Base-by-base conservation (phyloP, 176 grass and related monocot species). In the Eragrostis curvula region DNA sequence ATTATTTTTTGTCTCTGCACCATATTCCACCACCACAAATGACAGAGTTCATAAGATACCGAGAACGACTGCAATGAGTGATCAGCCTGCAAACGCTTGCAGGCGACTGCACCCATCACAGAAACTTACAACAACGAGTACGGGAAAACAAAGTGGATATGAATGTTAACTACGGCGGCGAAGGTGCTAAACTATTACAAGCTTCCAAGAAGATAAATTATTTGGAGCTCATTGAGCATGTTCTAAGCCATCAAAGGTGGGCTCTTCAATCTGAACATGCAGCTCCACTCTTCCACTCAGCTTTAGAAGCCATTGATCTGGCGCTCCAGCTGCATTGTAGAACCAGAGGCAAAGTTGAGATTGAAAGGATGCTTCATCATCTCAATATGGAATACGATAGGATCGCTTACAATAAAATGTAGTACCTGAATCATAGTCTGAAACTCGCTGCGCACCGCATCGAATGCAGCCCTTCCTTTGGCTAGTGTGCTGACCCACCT, bases 381-480 rank as follows among this genome's bases (percentile, higher is more conserved):
- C 68, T 58, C 36, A 87, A 12, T 77, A 18, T 36, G 18, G 70
- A 48, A 40, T 9, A 50, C 5, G 5, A 64, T 21, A 30, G 55
- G 0, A 24, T 40, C 39, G 46, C 40, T 29, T 9, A 40, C 2
- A 81, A 55, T 57, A 51, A 9, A 72, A 78, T 23, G 14, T 68
- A 83, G 63, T 87, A 97, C 94, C 94, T 94, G 74, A 82, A 94
- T 72, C 79, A 97, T 86, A 43, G 20, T 60, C 10, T 72, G 79
- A 30, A 97, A 88, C 81, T 84, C 86, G 70, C 20, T 75, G n/a
- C 77, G 74, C 7, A 88, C 21, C 45, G 75, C 83, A 81, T 88
- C 81, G 67, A 88, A 97, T 48, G 86, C 79, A 81, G 16, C 65
- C 75, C 58, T 91, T 11, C 84, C 72, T 4, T 29, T 50, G 21